Percentiles rank a stretch among this genome's conserved stretches.
These are phyloP conservation scores for Coniochaeta sp. DNA, from an alignment of 2,329 filamentous ascomycete genomes.

Conservation along the genomic window DNA sequence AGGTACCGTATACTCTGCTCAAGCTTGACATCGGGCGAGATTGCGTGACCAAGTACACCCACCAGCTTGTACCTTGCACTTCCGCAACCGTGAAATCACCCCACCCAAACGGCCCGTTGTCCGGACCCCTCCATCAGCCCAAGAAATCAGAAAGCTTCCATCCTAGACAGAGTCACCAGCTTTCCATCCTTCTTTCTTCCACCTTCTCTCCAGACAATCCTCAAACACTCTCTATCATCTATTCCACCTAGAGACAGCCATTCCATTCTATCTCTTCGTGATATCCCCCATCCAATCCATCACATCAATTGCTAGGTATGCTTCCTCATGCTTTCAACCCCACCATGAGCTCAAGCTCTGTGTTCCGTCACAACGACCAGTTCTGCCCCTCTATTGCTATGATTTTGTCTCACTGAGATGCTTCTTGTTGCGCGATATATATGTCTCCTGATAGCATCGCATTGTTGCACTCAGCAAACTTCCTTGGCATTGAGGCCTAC, in stretches of 20 bases:
- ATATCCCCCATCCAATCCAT: background rate
- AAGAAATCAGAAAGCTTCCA: constrained; percentile 1
- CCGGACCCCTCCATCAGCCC: constrained; percentile 1
- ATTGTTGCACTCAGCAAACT: background rate
- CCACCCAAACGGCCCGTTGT: background rate
- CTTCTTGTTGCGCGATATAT: background rate
- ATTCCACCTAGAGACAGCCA: background rate
- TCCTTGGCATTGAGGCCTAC: background rate
- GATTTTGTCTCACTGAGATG: background rate
- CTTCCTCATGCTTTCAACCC: background rate
- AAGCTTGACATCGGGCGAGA: background rate
- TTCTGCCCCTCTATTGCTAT: background rate
- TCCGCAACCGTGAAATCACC: background rate
- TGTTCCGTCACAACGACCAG: background rate
- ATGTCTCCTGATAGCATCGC: background rate
- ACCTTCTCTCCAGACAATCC: background rate
- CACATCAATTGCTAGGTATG: background rate
- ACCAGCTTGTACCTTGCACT: background rate
- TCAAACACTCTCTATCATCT: background rate
- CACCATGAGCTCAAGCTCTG: background rate
- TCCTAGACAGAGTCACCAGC: background rate
- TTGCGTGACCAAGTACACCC: background rate
- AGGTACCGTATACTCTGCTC: background rate
- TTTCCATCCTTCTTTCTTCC: background rate
- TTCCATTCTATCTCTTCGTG: background rate